Evolutionary conservation across 1,139 yeast genomes (phyloP).

Genomic region (Pichia sp.): DNA sequence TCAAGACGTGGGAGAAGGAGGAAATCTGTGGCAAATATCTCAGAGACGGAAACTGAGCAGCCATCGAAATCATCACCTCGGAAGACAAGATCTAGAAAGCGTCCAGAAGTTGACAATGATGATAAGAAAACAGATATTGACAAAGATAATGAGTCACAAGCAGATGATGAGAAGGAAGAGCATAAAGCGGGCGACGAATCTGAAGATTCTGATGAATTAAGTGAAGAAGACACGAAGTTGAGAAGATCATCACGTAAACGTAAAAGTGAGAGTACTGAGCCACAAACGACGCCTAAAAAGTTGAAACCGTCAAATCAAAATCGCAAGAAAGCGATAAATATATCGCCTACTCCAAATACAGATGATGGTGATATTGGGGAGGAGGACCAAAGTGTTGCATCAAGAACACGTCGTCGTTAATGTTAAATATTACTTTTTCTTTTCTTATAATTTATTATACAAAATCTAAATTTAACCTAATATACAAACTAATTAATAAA

Average conservation of each 20-base stretch:
- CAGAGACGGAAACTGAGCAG: neutral
- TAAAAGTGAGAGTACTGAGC: neutral
- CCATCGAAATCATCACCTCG: neutral
- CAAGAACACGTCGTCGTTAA: constrained; percentile 11
- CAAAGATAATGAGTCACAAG: constrained; percentile 2
- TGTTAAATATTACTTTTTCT: neutral
- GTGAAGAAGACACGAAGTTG: neutral
- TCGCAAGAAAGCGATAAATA: constrained; percentile 7
- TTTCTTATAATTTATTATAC: neutral
- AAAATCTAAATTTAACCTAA: neutral
- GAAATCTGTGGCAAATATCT: neutral
- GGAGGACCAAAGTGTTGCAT: constrained; percentile 1
- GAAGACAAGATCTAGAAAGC: constrained; percentile 7
- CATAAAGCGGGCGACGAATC: constrained; percentile 9
- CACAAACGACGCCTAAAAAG: neutral
- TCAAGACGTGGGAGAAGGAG: constrained; percentile 6
- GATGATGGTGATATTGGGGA: neutral
- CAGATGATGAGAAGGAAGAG: neutral
- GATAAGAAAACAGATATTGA: neutral
- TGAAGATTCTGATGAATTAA: constrained; percentile 3
- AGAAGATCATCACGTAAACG: constrained; percentile 7
- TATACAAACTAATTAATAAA: neutral
- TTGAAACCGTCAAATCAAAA: neutral
- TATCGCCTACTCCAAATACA: constrained; percentile 1
- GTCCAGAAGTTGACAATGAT: neutral